These are phyloP conservation scores for Boletus barrowsii DNA, from an alignment of 768 basidiomycete species.

Conservation along the genomic window DNA sequence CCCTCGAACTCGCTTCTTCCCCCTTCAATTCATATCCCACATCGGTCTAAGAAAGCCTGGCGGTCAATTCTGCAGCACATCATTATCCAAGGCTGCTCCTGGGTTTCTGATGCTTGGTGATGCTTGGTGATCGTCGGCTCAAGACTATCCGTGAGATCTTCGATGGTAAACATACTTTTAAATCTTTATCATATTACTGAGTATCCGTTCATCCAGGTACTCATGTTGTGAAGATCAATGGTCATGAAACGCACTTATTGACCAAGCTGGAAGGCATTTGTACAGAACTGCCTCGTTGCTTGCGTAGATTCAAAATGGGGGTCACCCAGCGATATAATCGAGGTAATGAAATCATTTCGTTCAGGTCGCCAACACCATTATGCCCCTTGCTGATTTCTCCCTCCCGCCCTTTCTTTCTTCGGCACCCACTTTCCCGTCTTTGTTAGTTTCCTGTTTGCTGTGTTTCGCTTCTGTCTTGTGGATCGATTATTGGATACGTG, in stretches of 20 bases:
- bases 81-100: slow-evolving; percentile 27
- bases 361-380: slow-evolving; percentile 26
- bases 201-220: slow-evolving; percentile 11
- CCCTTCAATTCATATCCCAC: no score
- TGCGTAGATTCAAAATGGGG: slow-evolving; percentile 24
- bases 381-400: slow-evolving; percentile 32
- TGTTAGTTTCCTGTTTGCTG: no score
- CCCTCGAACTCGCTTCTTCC: no score
- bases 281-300: slow-evolving; percentile 22
- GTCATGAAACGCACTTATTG: slow-evolving; percentile 25
- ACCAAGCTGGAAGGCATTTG: slow-evolving; percentile 22
- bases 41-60: no score
- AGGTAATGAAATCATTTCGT: slow-evolving; percentile 2
- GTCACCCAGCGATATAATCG: neutral
- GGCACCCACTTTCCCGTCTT: no score
- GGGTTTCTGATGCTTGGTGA: slow-evolving; percentile 28
- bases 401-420: no score
- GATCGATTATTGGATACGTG: no score
- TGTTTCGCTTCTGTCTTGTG: no score
- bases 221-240: slow-evolving; percentile 28
- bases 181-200: neutral
- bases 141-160: slow-evolving; percentile 28
- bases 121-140: slow-evolving; percentile 24
- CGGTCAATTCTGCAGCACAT: no score
- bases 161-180: slow-evolving; percentile 17